Evolutionary conservation across 75 land plant species (phyloP).

Genomic region (Picea glauca): DNA sequence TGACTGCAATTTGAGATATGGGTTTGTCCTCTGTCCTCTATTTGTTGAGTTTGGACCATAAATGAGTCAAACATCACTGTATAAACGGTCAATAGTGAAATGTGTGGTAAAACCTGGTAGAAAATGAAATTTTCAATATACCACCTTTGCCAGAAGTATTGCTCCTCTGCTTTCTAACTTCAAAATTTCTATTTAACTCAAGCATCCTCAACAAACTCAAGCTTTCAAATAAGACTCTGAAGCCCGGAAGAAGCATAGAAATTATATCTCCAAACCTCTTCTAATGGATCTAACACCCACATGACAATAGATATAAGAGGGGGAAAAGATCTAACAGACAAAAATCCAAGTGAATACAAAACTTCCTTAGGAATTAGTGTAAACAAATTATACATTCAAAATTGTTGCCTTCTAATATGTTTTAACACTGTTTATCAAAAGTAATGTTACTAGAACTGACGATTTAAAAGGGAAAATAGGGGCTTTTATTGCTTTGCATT

Average conservation of each 20-base stretch:
- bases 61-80: too few relatives aligned
- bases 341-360: not conserved
- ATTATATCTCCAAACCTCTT: not conserved
- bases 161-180: not conserved
- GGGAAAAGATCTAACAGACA: not conserved
- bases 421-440: not conserved
- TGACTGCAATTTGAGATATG: not conserved
- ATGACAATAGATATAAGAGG: not conserved
- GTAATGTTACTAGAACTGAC: too few relatives aligned
- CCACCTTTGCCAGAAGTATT: not conserved
- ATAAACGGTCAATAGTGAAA: not conserved
- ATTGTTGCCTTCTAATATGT: not conserved
- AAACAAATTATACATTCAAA: not conserved
- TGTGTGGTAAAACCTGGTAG: not conserved
- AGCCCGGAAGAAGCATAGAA: too few relatives aligned
- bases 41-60: not conserved
- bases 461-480: too few relatives aligned
- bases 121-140: not conserved
- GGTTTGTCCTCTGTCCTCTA: too few relatives aligned
- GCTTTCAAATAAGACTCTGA: not conserved
- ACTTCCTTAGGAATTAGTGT: not conserved
- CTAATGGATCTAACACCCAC: not conserved
- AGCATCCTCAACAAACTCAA: not conserved
- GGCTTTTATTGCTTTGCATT: too few relatives aligned
- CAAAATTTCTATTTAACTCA: not conserved